phyloP scores from a whole-genome alignment of 306 rosid species.

The Purshia tridentata region DNA sequence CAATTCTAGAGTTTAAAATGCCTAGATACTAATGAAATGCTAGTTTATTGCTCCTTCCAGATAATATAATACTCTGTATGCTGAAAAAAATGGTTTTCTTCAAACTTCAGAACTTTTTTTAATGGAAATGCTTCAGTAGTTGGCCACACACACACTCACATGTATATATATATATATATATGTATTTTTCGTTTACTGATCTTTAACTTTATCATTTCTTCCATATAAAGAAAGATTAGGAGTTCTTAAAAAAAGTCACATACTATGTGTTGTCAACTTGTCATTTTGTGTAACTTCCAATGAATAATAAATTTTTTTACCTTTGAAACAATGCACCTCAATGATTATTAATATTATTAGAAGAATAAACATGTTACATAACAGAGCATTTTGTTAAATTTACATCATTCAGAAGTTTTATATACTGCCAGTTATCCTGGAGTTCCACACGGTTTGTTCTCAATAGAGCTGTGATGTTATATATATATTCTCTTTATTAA shows the following conservation, averaged over 20 bases:
- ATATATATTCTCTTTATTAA: not conserved
- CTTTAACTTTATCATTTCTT: not conserved
- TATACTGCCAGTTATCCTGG: not conserved
- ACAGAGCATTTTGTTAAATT: not conserved
- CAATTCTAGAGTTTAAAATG: not conserved
- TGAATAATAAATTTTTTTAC: not conserved
- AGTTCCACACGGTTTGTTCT: constrained; percentile 21
- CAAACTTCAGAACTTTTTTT: not conserved
- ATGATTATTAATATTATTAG: not conserved
- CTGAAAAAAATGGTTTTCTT: not conserved
- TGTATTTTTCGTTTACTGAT: not conserved
- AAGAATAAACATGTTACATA: not conserved
- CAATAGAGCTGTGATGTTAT: not conserved
- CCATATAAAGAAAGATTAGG: no score
- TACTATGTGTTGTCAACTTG: no score
- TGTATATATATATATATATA: not conserved
- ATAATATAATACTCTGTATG: not conserved
- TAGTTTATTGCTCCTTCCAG: not conserved
- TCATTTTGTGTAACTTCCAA: not conserved
- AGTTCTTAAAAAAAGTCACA: no score
- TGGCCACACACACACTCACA: no score
- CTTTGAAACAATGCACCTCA: no score
- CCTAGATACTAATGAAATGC: not conserved
- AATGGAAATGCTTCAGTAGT: not conserved
- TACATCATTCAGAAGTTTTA: not conserved